Evolutionary conservation across 2,329 filamentous ascomycete genomes (phyloP).

Genomic region (Aspergillus brasiliensis): DNA sequence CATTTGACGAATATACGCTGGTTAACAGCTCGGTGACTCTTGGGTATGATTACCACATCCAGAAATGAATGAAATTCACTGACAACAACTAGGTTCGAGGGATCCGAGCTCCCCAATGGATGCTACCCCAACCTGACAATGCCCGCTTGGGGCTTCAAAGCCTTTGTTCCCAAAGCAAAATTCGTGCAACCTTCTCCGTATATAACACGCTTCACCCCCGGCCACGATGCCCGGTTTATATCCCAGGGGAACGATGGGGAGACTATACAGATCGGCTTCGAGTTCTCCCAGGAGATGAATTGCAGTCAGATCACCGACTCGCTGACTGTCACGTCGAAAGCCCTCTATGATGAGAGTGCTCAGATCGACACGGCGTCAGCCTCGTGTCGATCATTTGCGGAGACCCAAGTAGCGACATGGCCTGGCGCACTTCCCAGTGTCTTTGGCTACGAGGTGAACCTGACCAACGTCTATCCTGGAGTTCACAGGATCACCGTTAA

Average conservation of each 20-base stretch:
- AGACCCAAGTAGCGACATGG: constrained; percentile 26
- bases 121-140: constrained; percentile 57
- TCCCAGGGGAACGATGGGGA: constrained; percentile 50
- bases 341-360: constrained; percentile 38
- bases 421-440: constrained; percentile 55
- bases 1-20: constrained; percentile 58
- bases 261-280: constrained; percentile 52
- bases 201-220: constrained; percentile 61
- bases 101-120: constrained; percentile 52
- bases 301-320: constrained; percentile 57
- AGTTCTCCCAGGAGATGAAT: constrained; percentile 63
- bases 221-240: constrained; percentile 60
- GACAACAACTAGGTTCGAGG: constrained; percentile 36
- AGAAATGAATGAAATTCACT: background rate
- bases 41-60: constrained; percentile 25
- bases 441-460: constrained; percentile 56
- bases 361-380: constrained; percentile 48
- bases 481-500: constrained; percentile 59
- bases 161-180: constrained; percentile 56
- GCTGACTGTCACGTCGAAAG: constrained; percentile 55
- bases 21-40: constrained; percentile 47
- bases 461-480: constrained; percentile 61
- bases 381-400: constrained; percentile 46
- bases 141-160: constrained; percentile 58
- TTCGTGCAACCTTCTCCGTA: constrained; percentile 57